phyloP scores from a whole-genome alignment of 108 stramenopile species.

The Asterionellopsis glacialis region DNA sequence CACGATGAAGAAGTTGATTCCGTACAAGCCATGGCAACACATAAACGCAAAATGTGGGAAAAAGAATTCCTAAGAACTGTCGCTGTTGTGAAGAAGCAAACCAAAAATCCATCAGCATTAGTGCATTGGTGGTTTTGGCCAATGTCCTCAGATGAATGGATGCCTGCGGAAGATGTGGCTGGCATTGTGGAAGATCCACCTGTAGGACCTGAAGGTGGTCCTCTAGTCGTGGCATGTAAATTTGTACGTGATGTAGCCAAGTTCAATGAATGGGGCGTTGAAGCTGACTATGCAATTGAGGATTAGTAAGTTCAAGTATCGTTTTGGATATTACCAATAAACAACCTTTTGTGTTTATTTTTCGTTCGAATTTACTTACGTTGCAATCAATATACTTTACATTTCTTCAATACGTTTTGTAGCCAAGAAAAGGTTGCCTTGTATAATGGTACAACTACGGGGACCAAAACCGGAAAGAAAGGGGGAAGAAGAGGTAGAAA shows the following conservation, averaged over 20 bases:
- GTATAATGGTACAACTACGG: too few relatives aligned
- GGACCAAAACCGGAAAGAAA: too few relatives aligned
- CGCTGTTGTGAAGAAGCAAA: conserved; percentile 13
- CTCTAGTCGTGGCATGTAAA: conserved; percentile 33
- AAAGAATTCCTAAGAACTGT: conserved; percentile 29
- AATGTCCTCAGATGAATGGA: conserved; percentile 40
- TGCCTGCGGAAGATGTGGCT: conserved; percentile 28
- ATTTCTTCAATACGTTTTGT: too few relatives aligned
- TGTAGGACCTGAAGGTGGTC: conserved; percentile 12
- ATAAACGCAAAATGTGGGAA: conserved; percentile 18
- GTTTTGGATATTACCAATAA: too few relatives aligned
- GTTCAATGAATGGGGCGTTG: conserved; percentile 42
- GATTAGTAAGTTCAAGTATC: conserved; percentile 29
- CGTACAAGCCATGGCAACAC: conserved; percentile 15
- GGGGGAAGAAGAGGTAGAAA: too few relatives aligned
- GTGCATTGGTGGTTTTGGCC: conserved; percentile 49
- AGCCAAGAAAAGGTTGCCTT: too few relatives aligned
- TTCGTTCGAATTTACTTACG: too few relatives aligned
- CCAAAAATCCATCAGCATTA: conserved; percentile 12
- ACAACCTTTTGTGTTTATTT: too few relatives aligned
- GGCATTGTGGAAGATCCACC: conserved; percentile 7
- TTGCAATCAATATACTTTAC: too few relatives aligned
- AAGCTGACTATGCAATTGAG: conserved; percentile 33
- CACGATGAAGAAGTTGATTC: conserved; percentile 40
- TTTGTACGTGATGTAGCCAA: conserved; percentile 39